Percentiles rank a stretch among this genome's conserved stretches.
Conservation (phyloP, 2,329 filamentous ascomycete species). For the Diplodia scrobiculata region DNA sequence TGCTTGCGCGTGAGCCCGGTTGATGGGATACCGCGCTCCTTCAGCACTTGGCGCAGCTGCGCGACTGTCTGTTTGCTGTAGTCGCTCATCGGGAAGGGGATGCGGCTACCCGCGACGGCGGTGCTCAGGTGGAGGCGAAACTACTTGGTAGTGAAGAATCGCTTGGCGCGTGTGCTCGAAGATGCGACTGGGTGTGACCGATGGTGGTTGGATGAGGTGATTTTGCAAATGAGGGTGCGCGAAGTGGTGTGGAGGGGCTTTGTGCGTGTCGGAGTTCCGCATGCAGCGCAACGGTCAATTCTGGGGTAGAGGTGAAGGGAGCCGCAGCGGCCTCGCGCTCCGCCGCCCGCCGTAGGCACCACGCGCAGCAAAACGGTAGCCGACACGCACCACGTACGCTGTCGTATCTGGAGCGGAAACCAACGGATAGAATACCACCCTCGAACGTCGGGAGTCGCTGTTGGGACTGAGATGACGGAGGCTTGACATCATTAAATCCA, state of each 20-base stretch:
- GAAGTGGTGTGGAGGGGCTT: neutral
- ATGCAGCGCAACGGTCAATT: constrained; percentile 13
- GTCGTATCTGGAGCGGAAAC: neutral
- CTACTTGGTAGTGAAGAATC: neutral
- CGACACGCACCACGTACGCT: neutral
- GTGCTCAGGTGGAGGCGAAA: neutral
- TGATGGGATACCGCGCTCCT: constrained; percentile 51
- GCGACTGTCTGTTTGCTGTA: constrained; percentile 53
- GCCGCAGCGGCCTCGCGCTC: constrained; percentile 6
- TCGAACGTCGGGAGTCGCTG: neutral
- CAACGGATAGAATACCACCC: neutral
- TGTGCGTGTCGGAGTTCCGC: constrained; percentile 15
- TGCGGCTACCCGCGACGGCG: neutral
- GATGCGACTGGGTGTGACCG: neutral
- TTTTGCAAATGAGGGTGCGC: neutral
- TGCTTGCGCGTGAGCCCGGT: constrained; percentile 53
- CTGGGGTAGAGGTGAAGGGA: constrained; percentile 16
- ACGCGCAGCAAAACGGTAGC: neutral
- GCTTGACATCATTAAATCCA: neutral
- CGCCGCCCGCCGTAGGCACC: neutral
- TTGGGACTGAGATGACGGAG: neutral
- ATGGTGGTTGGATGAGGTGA: too few species aligned
- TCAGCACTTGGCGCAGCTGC: constrained; percentile 51
- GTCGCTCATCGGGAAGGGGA: constrained; percentile 40
- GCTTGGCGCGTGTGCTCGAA: neutral